Evolutionary conservation across 768 basidiomycete genomes (phyloP), one percentile per base, ranked within the genome.

Genomic region (Crucibulum laeve): DNA sequence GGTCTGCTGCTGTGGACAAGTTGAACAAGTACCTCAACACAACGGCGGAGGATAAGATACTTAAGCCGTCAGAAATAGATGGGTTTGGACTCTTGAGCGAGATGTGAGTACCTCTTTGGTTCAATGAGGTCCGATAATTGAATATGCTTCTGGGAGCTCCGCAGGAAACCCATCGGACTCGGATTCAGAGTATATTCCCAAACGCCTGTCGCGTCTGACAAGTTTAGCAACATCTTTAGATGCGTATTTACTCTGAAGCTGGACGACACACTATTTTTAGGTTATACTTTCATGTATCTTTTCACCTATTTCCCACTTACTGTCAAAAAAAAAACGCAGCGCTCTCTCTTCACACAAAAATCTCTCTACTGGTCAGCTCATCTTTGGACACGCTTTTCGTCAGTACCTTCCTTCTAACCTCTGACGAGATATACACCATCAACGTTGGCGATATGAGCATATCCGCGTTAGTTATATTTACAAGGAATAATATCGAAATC

Each of bases 391-490:
- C 57, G 81, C 87, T 1, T 96, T 93, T 10, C 78, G 91, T 98
- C 45, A 95, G 86, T 8, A 63, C 74, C 1, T 84, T 87, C 60
- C 54, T 84, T 34, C 76, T 95, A 43, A 76, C 82, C 0, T 58
- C 62, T 0, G 83, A 89, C 55, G 80, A 84, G 52, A 74, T 72
- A 41, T 83, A 74, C 56, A 83, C 98, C 54, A 75, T 97, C 50
- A 91, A 91, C 0, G 86, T 91, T 0, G 96, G 98, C 57, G 96
- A 35, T 95, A 99, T 56, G 96, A 98, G 59, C 96, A 98, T 57
- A 86, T 99, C 40, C 75, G 96, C 42, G 77, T 95, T 13, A 93
- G 89, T 55, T 80, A 79, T 98, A 77, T 56, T 95, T 95, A 0
- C 71, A 86, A 42, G 89, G 92, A 14, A 84, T 52, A 77, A 77